Percentiles rank a stretch among this genome's conserved stretches.
phyloP scores from a whole-genome alignment of 2,329 filamentous ascomycete genomes.

The Sclerotinia minor region DNA sequence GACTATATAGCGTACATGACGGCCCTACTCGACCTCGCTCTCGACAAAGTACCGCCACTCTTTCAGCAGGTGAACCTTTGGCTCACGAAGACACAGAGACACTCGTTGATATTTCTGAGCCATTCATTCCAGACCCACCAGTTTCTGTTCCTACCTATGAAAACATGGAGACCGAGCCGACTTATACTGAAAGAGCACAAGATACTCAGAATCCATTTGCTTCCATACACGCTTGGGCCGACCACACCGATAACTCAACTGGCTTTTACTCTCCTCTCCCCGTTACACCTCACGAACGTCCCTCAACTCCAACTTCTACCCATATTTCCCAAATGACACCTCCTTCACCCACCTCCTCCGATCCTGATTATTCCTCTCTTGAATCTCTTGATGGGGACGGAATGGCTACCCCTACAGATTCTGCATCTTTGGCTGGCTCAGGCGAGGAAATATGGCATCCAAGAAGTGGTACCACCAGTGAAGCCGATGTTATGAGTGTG shows the following conservation, averaged over 20 bases:
- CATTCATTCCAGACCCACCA: slow-evolving; percentile 33
- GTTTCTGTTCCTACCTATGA: slow-evolving; percentile 36
- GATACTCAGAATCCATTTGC: slow-evolving; percentile 53
- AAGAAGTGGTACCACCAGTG: slow-evolving; percentile 44
- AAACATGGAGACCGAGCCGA: slow-evolving; percentile 36
- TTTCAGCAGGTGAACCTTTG: slow-evolving; percentile 22
- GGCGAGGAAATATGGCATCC: slow-evolving; percentile 46
- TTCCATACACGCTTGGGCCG: slow-evolving; percentile 66
- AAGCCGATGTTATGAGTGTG: slow-evolving; percentile 60
- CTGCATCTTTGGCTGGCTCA: slow-evolving; percentile 55
- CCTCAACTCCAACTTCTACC: slow-evolving; percentile 37
- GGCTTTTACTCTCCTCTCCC: slow-evolving; percentile 64
- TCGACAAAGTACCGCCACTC: slow-evolving; percentile 31
- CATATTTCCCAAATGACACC: slow-evolving; percentile 23
- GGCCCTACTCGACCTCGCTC: slow-evolving; percentile 28
- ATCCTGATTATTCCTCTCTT: slow-evolving; percentile 29
- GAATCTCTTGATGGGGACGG: slow-evolving; percentile 47
- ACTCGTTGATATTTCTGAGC: slow-evolving; percentile 39
- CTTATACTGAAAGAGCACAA: slow-evolving; percentile 53
- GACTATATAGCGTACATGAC: slow-evolving; percentile 40
- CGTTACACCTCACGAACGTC: slow-evolving; percentile 44
- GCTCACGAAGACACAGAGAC: slow-evolving; percentile 29
- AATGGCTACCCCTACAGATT: slow-evolving; percentile 60
- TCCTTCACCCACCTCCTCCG: slow-evolving; percentile 36
- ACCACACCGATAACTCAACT: slow-evolving; percentile 41